phyloP scores from a whole-genome alignment of 805 yeast genomes.

The Sporopachydermia lactativora region DNA sequence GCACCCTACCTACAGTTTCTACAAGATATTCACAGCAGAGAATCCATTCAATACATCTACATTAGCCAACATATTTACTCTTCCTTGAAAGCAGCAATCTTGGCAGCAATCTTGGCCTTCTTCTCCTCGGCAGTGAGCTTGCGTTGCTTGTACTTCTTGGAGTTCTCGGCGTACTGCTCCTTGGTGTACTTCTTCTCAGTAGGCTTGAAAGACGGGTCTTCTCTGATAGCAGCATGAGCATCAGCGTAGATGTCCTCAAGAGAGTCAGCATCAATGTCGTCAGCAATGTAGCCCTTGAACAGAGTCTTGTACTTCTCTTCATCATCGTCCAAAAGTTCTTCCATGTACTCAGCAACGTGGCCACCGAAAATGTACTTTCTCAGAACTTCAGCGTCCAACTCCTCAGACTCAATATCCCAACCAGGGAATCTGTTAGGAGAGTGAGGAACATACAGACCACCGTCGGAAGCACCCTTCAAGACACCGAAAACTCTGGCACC shows the following conservation, averaged over 20 bases:
- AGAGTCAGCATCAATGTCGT: conserved; percentile 94
- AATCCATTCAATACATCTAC: no score
- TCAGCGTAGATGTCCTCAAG: conserved; percentile 89
- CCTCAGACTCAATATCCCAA: conserved; percentile 98
- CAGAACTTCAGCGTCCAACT: conserved; percentile 91
- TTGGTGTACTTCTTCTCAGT: conserved; percentile 88
- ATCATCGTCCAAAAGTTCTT: conserved; percentile 99
- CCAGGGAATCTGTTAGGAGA: conserved; percentile 99
- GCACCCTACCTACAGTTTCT: neutral
- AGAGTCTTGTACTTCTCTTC: conserved; percentile 97
- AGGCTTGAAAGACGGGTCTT: conserved; percentile 82
- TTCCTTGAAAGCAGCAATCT: conserved; percentile 85
- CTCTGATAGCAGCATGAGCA: conserved; percentile 96
- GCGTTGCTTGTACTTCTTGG: conserved; percentile 79
- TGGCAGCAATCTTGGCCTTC: conserved; percentile 75
- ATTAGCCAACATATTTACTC: no score
- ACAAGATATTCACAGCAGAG: neutral
- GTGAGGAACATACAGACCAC: conserved; percentile 99
- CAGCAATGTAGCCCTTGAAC: conserved; percentile 93
- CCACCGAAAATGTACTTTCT: conserved; percentile 99
- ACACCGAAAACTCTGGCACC: conserved; percentile 99
- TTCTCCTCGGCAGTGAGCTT: conserved; percentile 90
- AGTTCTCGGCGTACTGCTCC: conserved; percentile 95
- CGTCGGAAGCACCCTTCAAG: conserved; percentile 99
- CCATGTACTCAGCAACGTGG: conserved; percentile 99